Evolutionary conservation across 352 stramenopile species (phyloP).

Genomic region (Pythium chondricola): DNA sequence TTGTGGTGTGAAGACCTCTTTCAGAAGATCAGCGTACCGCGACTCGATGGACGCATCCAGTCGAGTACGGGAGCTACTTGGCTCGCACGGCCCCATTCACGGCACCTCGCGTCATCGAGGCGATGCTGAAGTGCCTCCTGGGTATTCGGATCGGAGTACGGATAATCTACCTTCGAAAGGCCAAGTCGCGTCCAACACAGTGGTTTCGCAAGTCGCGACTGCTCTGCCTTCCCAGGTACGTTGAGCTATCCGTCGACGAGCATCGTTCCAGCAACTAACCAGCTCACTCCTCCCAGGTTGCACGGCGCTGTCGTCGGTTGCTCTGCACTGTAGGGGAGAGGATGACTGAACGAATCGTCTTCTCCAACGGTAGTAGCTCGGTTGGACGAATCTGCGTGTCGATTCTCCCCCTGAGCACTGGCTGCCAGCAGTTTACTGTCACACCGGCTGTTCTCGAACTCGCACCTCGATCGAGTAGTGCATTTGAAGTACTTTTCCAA

Average conservation of each 20-base stretch:
- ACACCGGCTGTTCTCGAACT: slow-evolving; percentile 72
- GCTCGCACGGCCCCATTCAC: too few relatives aligned
- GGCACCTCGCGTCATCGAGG: too few relatives aligned
- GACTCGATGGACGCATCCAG: too few relatives aligned
- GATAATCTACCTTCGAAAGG: too few relatives aligned
- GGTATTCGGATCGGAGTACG: too few relatives aligned
- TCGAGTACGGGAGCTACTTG: too few relatives aligned
- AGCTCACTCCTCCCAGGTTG: slow-evolving; percentile 19
- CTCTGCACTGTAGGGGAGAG: slow-evolving; percentile 63
- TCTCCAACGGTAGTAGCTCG: slow-evolving; percentile 56
- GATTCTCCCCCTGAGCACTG: slow-evolving; percentile 71
- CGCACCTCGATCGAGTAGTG: slow-evolving; percentile 41
- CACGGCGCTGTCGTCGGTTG: slow-evolving; percentile 56
- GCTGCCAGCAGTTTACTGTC: slow-evolving; percentile 80
- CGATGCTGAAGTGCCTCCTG: too few relatives aligned
- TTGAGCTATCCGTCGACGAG: neutral
- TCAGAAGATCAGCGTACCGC: too few relatives aligned
- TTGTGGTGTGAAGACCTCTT: too few relatives aligned
- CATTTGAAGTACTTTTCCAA: slow-evolving; percentile 66
- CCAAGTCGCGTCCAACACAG: too few relatives aligned
- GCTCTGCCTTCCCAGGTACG: too few relatives aligned
- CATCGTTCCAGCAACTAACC: neutral
- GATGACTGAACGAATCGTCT: slow-evolving; percentile 71
- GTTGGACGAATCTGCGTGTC: slow-evolving; percentile 70
- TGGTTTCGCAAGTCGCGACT: too few relatives aligned